Evolutionary conservation across 2,329 filamentous ascomycete species (phyloP).

Genomic region (Curvularia eragrostidis): DNA sequence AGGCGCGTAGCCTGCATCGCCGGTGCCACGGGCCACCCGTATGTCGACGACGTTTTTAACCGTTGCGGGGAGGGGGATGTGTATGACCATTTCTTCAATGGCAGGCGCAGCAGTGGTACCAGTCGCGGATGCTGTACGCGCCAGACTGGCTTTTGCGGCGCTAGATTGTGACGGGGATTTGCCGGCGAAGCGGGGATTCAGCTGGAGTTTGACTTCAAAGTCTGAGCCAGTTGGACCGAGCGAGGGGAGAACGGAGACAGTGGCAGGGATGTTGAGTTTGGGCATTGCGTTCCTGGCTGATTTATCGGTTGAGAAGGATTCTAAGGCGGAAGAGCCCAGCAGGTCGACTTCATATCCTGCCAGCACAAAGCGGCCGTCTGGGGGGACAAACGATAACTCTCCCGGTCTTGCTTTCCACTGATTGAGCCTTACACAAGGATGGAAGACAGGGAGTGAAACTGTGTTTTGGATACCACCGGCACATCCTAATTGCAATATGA

Average conservation of each 20-base stretch:
- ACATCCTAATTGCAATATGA: slow-evolving; percentile 79
- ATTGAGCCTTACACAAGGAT: slow-evolving; percentile 91
- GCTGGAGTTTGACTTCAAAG: slow-evolving; percentile 82
- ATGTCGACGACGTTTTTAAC: slow-evolving; percentile 87
- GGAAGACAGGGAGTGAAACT: slow-evolving; percentile 90
- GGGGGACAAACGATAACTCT: slow-evolving; percentile 93
- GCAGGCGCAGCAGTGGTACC: slow-evolving; percentile 49
- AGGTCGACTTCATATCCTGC: slow-evolving; percentile 95
- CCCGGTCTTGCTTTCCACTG: slow-evolving; percentile 88
- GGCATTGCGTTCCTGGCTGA: slow-evolving; percentile 38
- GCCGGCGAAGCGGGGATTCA: slow-evolving; percentile 61
- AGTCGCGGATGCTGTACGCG: slow-evolving; percentile 31
- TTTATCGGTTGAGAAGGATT: slow-evolving; percentile 37
- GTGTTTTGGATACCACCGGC: slow-evolving; percentile 73
- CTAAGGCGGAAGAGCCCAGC: slow-evolving; percentile 69
- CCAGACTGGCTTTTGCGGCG: slow-evolving; percentile 38
- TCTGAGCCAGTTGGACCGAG: slow-evolving; percentile 78
- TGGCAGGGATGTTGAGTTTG: slow-evolving; percentile 80
- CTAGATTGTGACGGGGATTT: slow-evolving; percentile 48
- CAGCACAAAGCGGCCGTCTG: slow-evolving; percentile 90
- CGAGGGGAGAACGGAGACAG: slow-evolving; percentile 79
- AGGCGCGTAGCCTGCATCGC: slow-evolving; percentile 82
- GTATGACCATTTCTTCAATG: slow-evolving; percentile 79
- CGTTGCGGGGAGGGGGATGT: slow-evolving; percentile 76
- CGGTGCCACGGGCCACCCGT: slow-evolving; percentile 75